phyloP scores from a whole-genome alignment of 495 filamentous ascomycete genomes.

The Penicillium nucicola region DNA sequence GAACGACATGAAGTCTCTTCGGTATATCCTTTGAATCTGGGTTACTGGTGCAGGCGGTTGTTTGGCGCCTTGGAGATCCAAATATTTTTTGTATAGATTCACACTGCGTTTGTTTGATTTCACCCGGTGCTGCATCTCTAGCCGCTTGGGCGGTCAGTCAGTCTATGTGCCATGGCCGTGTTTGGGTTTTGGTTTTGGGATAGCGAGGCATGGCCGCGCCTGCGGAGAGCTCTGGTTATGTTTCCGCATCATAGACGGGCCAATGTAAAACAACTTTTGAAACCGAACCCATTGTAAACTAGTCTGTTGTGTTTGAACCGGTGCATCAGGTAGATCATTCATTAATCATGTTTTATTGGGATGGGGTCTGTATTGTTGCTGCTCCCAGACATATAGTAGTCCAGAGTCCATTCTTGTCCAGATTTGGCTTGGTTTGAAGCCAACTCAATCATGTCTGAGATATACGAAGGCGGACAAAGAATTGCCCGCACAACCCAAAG shows the following conservation, averaged over 20 bases:
- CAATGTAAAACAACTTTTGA: conserved; percentile 44
- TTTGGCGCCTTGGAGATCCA: conserved; percentile 43
- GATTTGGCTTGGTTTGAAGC: too few species aligned
- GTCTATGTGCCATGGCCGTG: conserved; percentile 24
- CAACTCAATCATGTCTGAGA: too few species aligned
- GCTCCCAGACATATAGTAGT: too few species aligned
- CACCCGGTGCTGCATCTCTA: conserved; percentile 29
- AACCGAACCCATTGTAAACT: conserved; percentile 2
- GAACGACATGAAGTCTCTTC: conserved; percentile 30
- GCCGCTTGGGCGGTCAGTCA: conserved; percentile 16
- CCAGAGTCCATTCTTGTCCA: too few species aligned
- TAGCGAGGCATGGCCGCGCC: conserved; percentile 28
- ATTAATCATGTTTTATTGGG: too few species aligned
- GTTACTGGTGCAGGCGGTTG: conserved; percentile 37
- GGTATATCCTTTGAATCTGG: conserved; percentile 30
- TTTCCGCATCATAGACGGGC: conserved; percentile 45
- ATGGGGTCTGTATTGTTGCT: too few species aligned
- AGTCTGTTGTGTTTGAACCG: too few species aligned
- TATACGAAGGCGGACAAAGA: neutral
- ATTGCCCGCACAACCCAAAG: neutral
- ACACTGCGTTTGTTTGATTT: conserved; percentile 28
- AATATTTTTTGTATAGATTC: conserved; percentile 46
- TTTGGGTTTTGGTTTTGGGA: conserved; percentile 13
- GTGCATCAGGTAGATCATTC: too few species aligned
- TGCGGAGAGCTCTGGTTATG: conserved; percentile 32